Evolutionary conservation across 2,329 filamentous ascomycete genomes (phyloP).

Genomic region (Stylonectria norvegica): DNA sequence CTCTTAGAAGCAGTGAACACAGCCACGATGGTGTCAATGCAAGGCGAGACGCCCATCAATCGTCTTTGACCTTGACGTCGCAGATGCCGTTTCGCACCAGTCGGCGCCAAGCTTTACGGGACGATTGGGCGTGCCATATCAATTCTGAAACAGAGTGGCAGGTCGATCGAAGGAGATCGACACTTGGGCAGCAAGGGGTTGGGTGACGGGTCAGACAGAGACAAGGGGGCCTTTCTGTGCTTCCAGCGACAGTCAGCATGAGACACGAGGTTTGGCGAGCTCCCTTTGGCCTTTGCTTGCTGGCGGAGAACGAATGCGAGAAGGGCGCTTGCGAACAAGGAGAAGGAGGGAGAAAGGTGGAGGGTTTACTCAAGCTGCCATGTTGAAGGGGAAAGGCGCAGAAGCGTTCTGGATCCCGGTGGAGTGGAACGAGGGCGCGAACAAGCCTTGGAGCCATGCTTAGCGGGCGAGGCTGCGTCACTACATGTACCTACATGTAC

Average conservation of each 20-base stretch:
- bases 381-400: too few species aligned
- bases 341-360: neutral
- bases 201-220: neutral
- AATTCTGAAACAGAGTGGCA: neutral
- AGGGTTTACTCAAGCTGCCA: neutral
- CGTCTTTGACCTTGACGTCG: neutral
- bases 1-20: conserved; percentile 26
- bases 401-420: conserved; percentile 23
- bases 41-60: neutral
- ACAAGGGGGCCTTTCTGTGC: neutral
- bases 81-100: neutral
- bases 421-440: conserved; percentile 13
- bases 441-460: conserved; percentile 7
- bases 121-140: neutral
- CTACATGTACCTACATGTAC: conserved; percentile 11
- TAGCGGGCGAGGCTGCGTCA: neutral
- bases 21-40: neutral
- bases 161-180: neutral
- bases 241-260: neutral
- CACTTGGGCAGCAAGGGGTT: neutral
- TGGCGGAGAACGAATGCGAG: too few species aligned
- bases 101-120: neutral
- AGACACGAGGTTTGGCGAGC: neutral
- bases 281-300: neutral
- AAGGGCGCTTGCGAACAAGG: too few species aligned